Base-by-base conservation (phyloP, 805 yeast species). In the Saccharomyces kudriavzevii region DNA sequence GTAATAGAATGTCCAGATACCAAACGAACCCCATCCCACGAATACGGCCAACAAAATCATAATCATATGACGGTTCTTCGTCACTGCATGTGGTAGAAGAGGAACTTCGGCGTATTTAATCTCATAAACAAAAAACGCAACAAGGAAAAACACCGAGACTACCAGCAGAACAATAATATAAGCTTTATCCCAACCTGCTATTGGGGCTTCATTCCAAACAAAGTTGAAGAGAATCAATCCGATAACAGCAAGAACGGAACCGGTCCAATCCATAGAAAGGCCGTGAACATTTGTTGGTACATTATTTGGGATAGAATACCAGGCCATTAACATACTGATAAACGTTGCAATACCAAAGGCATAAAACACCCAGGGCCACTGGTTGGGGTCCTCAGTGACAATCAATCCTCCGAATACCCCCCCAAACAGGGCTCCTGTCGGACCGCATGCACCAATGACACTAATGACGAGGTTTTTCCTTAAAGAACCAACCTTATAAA, bases 1-100 rank as follows among this genome's bases (percentile, higher is more conserved):
- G 54, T 77, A 78, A 67, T 84, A 86, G 61, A 74, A 85, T 17
- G 83, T 72, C 83, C 87, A 85, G 28, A 85, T 74, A 2, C 92
- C 90, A 69, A 86, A 87, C 20, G 87, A 77, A 1, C 88, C 84
- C 94, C 94, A 87, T 0, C 92, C 92, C 5, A 81, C 68, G 2
- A 80, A 74, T 40, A 84, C 71, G 46, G 80, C 74, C 1, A 69
- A 59, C 45, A 87, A 68, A 1, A 83, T 79, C 55, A 83, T 63
- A 0, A 77, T 72, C 25, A 77, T 74, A 47, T 57, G 59, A 35
- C 78, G 74, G 6, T 67, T 52, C 51, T 73, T 74, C 64, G 83
- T 73, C 0, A 77, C 74, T 1, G 74, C 71, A 10, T 64, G 61
- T 2, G 89, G 90, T 6, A 85, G 60, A 14, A 85, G 64, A 11